phyloP scores from a whole-genome alignment of 306 rosid species.

The Prunus mira region DNA sequence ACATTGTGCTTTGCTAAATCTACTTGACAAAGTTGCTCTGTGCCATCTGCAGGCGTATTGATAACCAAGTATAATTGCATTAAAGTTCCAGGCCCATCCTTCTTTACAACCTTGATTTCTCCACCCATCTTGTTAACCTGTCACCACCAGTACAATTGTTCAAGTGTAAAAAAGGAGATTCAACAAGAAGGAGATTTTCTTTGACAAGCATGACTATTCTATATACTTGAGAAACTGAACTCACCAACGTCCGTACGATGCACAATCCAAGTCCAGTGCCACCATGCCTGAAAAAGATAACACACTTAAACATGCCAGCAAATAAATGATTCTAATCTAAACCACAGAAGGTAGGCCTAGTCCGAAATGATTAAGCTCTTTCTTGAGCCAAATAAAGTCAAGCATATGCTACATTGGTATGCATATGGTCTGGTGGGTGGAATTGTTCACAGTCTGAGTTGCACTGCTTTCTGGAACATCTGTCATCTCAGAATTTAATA shows the following conservation, averaged over 20 bases:
- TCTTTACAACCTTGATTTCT: constrained; percentile 83
- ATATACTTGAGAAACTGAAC: constrained; percentile 25
- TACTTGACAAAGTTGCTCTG: constrained; percentile 58
- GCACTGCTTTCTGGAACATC: neutral
- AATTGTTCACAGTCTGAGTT: neutral
- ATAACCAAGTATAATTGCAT: constrained; percentile 79
- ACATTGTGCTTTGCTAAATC: constrained; percentile 59
- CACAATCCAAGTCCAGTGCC: constrained; percentile 99
- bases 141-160: constrained; percentile 8
- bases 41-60: constrained; percentile 58
- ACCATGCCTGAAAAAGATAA: constrained; percentile 76
- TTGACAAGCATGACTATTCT: constrained; percentile 18
- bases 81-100: constrained; percentile 81
- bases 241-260: constrained; percentile 91
- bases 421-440: neutral
- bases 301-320: neutral
- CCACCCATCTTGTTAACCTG: constrained; percentile 99
- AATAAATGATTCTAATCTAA: neutral
- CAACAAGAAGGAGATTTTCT: constrained; percentile 9
- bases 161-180: neutral
- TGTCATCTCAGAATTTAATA: neutral
- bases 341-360: neutral
- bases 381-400: too few species aligned
- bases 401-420: neutral
- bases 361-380: too few species aligned